Base-by-base conservation (phyloP, 1,139 yeast genomes). In the Hemisphaericaspora subhashii region DNA sequence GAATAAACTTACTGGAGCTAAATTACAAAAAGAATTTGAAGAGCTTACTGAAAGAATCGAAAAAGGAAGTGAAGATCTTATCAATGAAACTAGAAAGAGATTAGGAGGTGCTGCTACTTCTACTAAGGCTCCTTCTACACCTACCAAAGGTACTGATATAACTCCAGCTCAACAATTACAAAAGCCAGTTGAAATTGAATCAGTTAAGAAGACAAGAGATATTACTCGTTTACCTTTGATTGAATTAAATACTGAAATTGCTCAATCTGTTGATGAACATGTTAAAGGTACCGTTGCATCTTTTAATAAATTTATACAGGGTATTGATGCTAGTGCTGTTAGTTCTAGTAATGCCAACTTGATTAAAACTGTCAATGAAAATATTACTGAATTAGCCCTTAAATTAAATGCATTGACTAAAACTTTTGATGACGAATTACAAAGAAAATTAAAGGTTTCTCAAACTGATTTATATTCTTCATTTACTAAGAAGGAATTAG, bases 401-500 rank as follows among this genome's bases (percentile, higher is more conserved):
- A 69, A 64, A 46, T 53, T 72, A 44, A 58, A 61, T 37, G 42
- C 59, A 31, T 64, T 64, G 50, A 73, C 74, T 39, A 54, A 58
- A 37, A 63, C 66, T 26, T 64, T 79, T 39, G 72, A 72, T 30
- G 66, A 64, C 18, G 77, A 74, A 47, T 54, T 72, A 37, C 61
- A 63, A 41, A 43, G 51, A 27, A 64, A 66, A 46, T 58, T 71
- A 45, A 66, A 66, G 53, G 58, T 55, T 24, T 55, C 69, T 31
- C 77, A 74, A 48, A 69, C 74, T 22, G 78, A 79, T 46, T 74
- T 83, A 56, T 68, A 75, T 43, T 62, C 76, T 12, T 72, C 80
- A 39, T 83, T 79, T 54, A 77, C 83, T 44, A 66, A 70, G 48
- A 74, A 75, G 45, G 80, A 77, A 52, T 69, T 76, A 46, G 74